Evolutionary conservation across 495 filamentous ascomycete genomes (phyloP), one percentile per base, ranked within the genome.

Genomic region (Lasiosphaeria hispida): DNA sequence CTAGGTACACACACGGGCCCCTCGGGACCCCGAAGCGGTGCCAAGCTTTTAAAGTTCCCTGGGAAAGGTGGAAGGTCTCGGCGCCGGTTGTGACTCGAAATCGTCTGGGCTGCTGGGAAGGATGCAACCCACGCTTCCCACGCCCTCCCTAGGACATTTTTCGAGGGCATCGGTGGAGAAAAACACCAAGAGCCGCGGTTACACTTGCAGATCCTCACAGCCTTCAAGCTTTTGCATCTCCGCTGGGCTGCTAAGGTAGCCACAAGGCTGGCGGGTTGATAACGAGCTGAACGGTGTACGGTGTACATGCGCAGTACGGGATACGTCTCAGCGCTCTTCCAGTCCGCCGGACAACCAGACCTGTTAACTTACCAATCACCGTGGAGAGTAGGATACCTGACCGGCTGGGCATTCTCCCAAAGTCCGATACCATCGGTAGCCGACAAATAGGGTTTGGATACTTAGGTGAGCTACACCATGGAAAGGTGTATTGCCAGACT

Each of bases 151-250:
- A 17, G 30, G 19, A 44, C 52, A 37, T 18, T 15, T 13, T 36
- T 14, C 47, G 52, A 42, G n/a, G 40, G 18, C 19, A n/a, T n/a
- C 23, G 49, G 42, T 18, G 53, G 53, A 42, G 41, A 45, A 41
- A 35, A 35, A 37, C 15, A 14, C 40, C 15, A 42, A 38, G 23
- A 44, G 38, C 41, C 42, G 35, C 33, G 41, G 53, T n/a, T 37
- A 33, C 18, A 47, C 41, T 37, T 55, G 34, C 53, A 55, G 53
- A 23, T 19, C 4, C 35, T 18, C 53, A 40, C 42, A 55, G 53
- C 53, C 53, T 55, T 40, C 33, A 45, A 35, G 15, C 17, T n/a
- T 36, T 41, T 45, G 42, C 53, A 39, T 55, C 13, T 55, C 42
- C 53, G 52, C 52, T 7, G 9, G 50, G 5, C 10, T 13, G 15